Evolutionary conservation across 176 grass and related monocot species (phyloP), one percentile per base, ranked within the genome.

Genomic region (Avena atlantica): DNA sequence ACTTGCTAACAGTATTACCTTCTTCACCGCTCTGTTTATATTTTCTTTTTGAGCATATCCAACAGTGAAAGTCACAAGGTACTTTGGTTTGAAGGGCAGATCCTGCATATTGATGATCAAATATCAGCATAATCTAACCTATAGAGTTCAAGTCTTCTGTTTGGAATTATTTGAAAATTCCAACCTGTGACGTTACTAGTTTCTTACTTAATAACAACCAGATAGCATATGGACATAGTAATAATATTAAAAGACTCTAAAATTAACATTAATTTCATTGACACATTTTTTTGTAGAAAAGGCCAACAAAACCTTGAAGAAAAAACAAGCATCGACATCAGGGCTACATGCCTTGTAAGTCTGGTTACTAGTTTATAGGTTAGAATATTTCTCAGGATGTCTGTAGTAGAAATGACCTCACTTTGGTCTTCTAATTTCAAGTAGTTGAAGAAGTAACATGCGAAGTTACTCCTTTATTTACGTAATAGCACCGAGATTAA

Each of bases 31-130:
- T 85, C 74, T 94, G 68, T 98, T 90, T 81, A 98, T 95, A 86
- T 91, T 95, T 83, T 86, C 87, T 86, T 92, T 98, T 81, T 98
- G 95, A 1, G 74, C 79, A 65, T 80, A 92, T 71, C 89, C 88
- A 88, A 95, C 95, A 49, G 95, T 90, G 70, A 98, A 98, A 56
- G 91, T 91, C 36, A 95, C 91, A 86, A 98, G 95, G 88, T 98
- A 98, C 79, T 95, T 98, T 59, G 85, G 89, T 88, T 91, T 93
- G 69, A 92, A 89, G 34, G 93, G 88, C 64, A 95, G 87, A 80
- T 98, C 95, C 95, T 98, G 91, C 58, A 86, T 50, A 87, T 86
- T 34, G 15, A 78, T 89, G 78, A 81, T 72, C 4, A 81, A 81
- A 84, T 76, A 80, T 85, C 27, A 88, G 58, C 42, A 89, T 23